Evolutionary conservation across 176 grass and related monocot species (phyloP).

Genomic region (Eremochloa ophiuroides): DNA sequence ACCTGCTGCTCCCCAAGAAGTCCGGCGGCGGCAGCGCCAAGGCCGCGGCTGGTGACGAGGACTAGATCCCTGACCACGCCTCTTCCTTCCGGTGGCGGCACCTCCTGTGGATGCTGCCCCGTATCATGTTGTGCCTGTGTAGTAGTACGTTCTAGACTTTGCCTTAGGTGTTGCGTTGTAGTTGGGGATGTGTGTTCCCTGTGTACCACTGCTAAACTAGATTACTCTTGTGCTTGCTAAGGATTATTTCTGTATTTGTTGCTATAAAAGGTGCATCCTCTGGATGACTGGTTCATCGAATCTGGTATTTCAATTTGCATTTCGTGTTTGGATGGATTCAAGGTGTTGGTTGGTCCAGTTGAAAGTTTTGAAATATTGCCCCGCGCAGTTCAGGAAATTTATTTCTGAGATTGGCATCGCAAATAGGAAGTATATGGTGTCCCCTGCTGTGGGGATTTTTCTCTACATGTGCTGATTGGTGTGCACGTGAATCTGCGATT

Average conservation of each 20-base stretch:
- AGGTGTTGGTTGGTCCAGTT: neutral
- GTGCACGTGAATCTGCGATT: neutral
- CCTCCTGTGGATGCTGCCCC: neutral
- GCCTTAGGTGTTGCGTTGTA: slow-evolving; percentile 21
- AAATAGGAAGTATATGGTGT: neutral
- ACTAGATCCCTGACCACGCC: slow-evolving; percentile 13
- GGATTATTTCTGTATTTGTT: slow-evolving; percentile 35
- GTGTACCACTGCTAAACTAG: slow-evolving; percentile 1
- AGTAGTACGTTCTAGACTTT: slow-evolving; percentile 21
- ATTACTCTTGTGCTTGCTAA: neutral
- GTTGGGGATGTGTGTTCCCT: neutral
- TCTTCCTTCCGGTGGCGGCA: neutral
- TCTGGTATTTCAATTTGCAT: neutral
- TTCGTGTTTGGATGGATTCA: neutral
- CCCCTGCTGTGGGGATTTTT: neutral
- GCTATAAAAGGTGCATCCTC: neutral
- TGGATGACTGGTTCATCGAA: neutral
- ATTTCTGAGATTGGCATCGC: neutral
- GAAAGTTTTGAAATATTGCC: neutral
- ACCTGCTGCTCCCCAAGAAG: slow-evolving; percentile 96
- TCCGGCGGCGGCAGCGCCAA: slow-evolving; percentile 45
- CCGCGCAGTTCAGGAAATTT: neutral
- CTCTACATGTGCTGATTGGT: neutral
- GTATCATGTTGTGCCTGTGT: slow-evolving; percentile 7
- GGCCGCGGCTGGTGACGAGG: slow-evolving; percentile 65